Conservation (phyloP, 768 basidiomycete genomes). For the Boletus rex-veris region DNA sequence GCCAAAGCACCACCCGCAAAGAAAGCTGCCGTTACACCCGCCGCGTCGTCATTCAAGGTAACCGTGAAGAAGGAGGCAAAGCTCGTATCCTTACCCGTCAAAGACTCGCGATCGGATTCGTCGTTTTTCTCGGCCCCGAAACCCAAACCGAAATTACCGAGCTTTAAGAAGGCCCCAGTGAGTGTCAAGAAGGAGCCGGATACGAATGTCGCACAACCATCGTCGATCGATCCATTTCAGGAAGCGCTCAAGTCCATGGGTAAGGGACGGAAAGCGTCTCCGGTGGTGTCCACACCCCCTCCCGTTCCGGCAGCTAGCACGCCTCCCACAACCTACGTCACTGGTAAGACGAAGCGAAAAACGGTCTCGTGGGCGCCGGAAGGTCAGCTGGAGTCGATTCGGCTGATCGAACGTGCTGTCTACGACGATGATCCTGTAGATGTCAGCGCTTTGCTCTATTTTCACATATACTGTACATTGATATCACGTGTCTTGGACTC, state of each 20-base stretch:
- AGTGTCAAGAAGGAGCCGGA: slow-evolving; percentile 50
- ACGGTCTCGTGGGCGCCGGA: slow-evolving; percentile 77
- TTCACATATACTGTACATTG: slow-evolving; percentile 49
- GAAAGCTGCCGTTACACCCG: slow-evolving; percentile 49
- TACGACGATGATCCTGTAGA: slow-evolving; percentile 87
- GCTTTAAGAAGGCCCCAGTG: slow-evolving; percentile 75
- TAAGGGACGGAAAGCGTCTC: slow-evolving; percentile 59
- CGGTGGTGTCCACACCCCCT: slow-evolving; percentile 59
- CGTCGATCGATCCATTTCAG: slow-evolving; percentile 76
- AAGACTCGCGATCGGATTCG: slow-evolving; percentile 81
- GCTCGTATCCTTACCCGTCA: slow-evolving; percentile 39
- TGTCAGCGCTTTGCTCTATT: slow-evolving; percentile 60
- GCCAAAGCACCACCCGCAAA: slow-evolving; percentile 54
- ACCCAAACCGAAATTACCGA: slow-evolving; percentile 78
- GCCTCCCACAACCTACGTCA: slow-evolving; percentile 36
- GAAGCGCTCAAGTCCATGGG: slow-evolving; percentile 77
- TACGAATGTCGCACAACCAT: slow-evolving; percentile 67
- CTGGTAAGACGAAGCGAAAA: slow-evolving; percentile 65
- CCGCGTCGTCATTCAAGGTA: slow-evolving; percentile 25
- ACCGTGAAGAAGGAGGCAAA: slow-evolving; percentile 58
- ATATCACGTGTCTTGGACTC: slow-evolving; percentile 37
- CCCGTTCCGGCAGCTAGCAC: slow-evolving; percentile 29
- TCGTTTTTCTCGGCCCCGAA: slow-evolving; percentile 89
- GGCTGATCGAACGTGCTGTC: slow-evolving; percentile 78
- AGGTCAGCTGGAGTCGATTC: slow-evolving; percentile 67